phyloP scores from a whole-genome alignment of 176 grass and related monocot species.

The Oryza rufipogon region DNA sequence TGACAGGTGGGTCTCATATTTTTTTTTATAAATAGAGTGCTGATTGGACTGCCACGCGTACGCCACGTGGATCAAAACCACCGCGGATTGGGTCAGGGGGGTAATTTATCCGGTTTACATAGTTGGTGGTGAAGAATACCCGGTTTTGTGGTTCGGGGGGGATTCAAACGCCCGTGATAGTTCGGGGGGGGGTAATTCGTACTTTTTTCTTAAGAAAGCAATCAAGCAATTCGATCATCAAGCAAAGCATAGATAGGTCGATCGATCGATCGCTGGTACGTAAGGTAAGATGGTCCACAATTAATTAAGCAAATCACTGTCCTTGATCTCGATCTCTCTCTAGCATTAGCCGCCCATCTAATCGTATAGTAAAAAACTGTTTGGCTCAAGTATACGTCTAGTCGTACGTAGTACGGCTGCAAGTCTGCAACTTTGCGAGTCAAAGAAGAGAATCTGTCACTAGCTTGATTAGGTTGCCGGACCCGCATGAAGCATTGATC shows the following conservation, averaged over 20 bases:
- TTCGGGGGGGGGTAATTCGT: no score
- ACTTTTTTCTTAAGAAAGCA: background rate
- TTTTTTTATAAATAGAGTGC: no score
- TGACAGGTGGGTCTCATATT: no score
- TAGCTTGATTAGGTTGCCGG: background rate
- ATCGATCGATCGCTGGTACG: background rate
- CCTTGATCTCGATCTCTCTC: background rate
- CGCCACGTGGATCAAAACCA: no score
- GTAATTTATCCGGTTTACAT: no score
- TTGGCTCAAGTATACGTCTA: constrained; percentile 34
- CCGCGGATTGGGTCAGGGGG: no score
- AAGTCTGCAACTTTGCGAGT: constrained; percentile 14
- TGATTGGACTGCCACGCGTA: no score
- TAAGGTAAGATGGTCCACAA: background rate
- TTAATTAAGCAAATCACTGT: background rate
- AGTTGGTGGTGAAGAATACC: no score
- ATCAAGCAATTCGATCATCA: background rate
- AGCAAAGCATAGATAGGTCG: background rate
- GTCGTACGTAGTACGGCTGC: background rate
- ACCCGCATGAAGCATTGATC: background rate
- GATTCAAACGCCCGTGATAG: no score
- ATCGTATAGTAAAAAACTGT: background rate
- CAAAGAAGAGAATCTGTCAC: constrained; percentile 8
- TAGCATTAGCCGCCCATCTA: background rate
- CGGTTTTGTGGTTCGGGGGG: no score